These are phyloP conservation scores for Pichia sorboxylosa DNA, from an alignment of 1,139 yeast genomes.

Conservation along the genomic window DNA sequence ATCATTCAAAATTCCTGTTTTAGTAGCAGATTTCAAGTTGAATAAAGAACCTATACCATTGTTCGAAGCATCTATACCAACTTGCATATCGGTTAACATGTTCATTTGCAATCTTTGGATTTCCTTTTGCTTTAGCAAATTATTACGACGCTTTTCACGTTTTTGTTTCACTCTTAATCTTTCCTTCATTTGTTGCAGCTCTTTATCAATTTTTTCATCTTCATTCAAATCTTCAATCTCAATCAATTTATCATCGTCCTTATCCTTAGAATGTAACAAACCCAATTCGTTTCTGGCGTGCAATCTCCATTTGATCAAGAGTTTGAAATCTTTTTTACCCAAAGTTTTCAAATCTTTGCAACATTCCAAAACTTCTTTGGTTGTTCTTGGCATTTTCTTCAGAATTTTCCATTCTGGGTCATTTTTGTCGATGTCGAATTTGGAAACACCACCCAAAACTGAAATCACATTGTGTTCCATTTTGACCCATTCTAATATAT, in stretches of 20 bases:
- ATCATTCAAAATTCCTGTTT: constrained; percentile 67
- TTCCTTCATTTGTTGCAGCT: constrained; percentile 60
- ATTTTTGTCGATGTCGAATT: constrained; percentile 46
- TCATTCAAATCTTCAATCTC: constrained; percentile 70
- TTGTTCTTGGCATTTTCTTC: constrained; percentile 61
- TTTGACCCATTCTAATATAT: constrained; percentile 68
- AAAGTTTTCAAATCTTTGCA: constrained; percentile 84
- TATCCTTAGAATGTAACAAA: constrained; percentile 44
- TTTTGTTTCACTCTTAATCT: constrained; percentile 58
- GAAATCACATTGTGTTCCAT: constrained; percentile 72
- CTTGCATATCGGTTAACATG: constrained; percentile 85
- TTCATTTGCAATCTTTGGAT: constrained; percentile 89
- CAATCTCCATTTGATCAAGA: constrained; percentile 76
- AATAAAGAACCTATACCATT: constrained; percentile 73
- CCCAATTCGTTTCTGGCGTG: constrained; percentile 74
- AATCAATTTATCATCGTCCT: constrained; percentile 38
- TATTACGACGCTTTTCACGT: constrained; percentile 71
- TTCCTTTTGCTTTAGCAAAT: constrained; percentile 81
- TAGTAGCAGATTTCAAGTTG: constrained; percentile 71
- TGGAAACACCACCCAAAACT: constrained; percentile 61
- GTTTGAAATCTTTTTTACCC: constrained; percentile 86
- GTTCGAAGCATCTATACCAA: constrained; percentile 89
- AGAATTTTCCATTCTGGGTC: constrained; percentile 66
- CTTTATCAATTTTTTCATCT: constrained; percentile 83
- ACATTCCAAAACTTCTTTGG: constrained; percentile 69